Conservation (phyloP, 257 asterid species). For the Solanum appendiculatum region DNA sequence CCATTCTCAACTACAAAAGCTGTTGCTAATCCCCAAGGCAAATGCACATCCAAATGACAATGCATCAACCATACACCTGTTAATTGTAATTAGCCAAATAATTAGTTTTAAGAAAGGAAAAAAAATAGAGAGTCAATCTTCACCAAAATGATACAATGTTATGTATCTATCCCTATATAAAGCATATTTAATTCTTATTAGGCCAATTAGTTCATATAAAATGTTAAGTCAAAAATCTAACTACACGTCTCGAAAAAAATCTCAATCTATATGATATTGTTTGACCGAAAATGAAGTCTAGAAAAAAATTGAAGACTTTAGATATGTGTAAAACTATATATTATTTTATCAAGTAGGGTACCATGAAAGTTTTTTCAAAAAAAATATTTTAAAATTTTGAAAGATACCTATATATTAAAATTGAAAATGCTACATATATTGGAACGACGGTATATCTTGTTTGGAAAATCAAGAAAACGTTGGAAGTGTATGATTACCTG, state of each 20-base stretch:
- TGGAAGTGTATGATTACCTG: neutral
- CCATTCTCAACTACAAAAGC: constrained; percentile 1
- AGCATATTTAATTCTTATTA: neutral
- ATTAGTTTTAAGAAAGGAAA: neutral
- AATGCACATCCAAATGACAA: constrained; percentile 3
- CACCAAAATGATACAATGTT: neutral
- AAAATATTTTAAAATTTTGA: neutral
- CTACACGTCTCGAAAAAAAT: neutral
- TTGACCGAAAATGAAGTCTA: neutral
- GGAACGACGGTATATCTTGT: neutral
- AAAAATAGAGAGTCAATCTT: neutral
- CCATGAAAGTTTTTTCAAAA: neutral
- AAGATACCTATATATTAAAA: neutral
- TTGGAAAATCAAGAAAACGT: too few species aligned
- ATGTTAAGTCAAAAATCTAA: neutral
- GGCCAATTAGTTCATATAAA: neutral
- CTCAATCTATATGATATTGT: neutral
- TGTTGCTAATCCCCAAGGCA: constrained; percentile 4
- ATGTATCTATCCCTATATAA: neutral
- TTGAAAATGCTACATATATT: neutral
- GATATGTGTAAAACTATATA: neutral
- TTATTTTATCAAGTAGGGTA: neutral
- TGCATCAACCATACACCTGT: constrained; percentile 3
- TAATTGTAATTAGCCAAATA: neutral
- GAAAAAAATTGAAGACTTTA: neutral